Evolutionary conservation across 2,329 filamentous ascomycete genomes (phyloP), one percentile per base, ranked within the genome.

Genomic region (Sporothrix sp.): DNA sequence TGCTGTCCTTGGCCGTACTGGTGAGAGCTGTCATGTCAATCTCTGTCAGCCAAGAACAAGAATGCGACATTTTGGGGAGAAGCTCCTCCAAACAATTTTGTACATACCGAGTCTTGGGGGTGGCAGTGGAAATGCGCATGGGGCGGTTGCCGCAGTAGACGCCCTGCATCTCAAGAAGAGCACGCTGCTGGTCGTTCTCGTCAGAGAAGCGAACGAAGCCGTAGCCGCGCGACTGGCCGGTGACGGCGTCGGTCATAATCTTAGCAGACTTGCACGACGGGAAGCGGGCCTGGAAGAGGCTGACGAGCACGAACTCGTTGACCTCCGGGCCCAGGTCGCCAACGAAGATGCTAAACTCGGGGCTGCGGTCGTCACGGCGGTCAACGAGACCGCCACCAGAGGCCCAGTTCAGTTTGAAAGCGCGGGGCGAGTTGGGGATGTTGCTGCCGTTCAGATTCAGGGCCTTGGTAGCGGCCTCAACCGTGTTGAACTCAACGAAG

Each of bases 361-460:
- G 93, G 56, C 89, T 90, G 64, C 93, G 90, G 65, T 97, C 93
- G 67, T 97, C 93, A 60, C 87, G 86, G 67, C 93, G 85, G 68
- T 98, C 93, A 59, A 94, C 87, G 37, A 98, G 79, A 52, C 93
- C 93, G 63, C 93, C 93, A 59, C 93, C 93, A 58, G 89, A 95
- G 58, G 93, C 93, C 93, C 93, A 98, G 79, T 98, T 98, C 54
- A 98, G 82, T 78, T 97, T 97, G 79, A 98, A 98, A 44, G 88
- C 84, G 38, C 93, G 88, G 61, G 85, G 85, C 55, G 89, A 95
- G 77, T 96, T 96, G 40, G 91, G 90, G 59, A 98, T 95, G 43
- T 87, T 74, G 51, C 81, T 84, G 45, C 93, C 91, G 66, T 95
- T 97, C 45, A 97, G 76, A 42, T 76, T 75, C n/a, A 98, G 78